A percentile compares a stretch with the other conserved stretches of the same genome.
These are phyloP conservation scores for Hypoxylon fragiforme DNA, from an alignment of 495 filamentous ascomycete species.

Conservation along the genomic window DNA sequence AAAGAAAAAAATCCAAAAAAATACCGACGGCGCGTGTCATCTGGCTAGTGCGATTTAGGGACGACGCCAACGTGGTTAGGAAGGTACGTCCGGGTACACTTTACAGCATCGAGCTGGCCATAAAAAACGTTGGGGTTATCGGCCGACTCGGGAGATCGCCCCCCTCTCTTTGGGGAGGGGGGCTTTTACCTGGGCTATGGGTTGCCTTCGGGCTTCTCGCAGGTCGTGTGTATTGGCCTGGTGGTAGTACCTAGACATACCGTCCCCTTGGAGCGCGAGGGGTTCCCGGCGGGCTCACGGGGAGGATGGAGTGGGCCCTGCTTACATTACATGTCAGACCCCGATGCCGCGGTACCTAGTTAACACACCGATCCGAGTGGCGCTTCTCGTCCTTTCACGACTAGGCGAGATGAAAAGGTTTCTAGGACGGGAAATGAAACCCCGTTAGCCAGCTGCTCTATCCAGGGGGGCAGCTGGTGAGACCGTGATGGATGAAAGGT, in stretches of 20 bases:
- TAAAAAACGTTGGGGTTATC: not conserved
- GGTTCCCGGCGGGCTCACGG: not conserved
- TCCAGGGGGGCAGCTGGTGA: not conserved
- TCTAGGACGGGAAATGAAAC: not conserved
- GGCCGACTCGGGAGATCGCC: too few relatives aligned
- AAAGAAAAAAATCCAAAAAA: too few relatives aligned
- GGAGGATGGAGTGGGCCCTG: not conserved
- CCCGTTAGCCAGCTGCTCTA: not conserved
- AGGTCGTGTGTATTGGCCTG: not conserved
- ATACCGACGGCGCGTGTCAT: constrained; percentile 10
- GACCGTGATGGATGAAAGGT: constrained; percentile 13
- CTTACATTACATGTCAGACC: not conserved
- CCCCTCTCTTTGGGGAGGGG: too few relatives aligned
- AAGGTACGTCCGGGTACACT: too few relatives aligned
- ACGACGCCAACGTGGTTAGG: constrained; percentile 3
- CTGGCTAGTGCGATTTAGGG: constrained; percentile 4
- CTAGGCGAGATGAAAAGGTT: not conserved
- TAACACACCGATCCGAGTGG: not conserved
- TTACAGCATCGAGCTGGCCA: not conserved
- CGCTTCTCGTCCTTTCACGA: not conserved
- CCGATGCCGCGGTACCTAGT: not conserved
- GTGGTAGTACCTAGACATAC: not conserved
- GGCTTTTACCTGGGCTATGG: too few relatives aligned
- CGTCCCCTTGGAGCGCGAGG: not conserved
- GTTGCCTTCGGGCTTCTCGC: not conserved